Base-by-base conservation (phyloP, 805 yeast genomes). In the Barnettozyma salicaria region DNA sequence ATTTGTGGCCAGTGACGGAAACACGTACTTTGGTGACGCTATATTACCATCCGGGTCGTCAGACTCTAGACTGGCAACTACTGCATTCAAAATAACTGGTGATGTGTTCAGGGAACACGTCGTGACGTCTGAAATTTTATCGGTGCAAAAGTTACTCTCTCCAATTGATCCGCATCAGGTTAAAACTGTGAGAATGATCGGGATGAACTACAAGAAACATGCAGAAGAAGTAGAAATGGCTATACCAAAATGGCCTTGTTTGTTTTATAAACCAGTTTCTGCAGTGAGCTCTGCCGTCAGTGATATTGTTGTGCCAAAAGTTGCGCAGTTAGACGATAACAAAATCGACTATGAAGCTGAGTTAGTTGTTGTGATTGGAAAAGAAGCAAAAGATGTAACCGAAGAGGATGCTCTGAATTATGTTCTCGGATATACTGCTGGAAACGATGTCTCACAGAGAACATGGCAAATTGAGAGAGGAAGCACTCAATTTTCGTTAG, bases 381-480 rank as follows among this genome's bases (percentile, higher is more conserved):
- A 64, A 48, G 43, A 55, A 10, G 69, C 72, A 30, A 57, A 51
- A 35, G 61, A 70, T 41, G 72, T 74, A 13, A 30, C 60, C 16
- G 57, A 47, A 9, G 62, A 54, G 18, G 59, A 68, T 22, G 78
- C 76, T 5, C 52, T 63, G 32, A 56, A 62, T 34, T 63, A 72
- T 41, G 67, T 74, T 2, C 52, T 70, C 14, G 79, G 79, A 10
- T 73, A 69, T 49, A 49, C 73, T 5, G 64, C 65, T 18, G 78
- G 78, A 4, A 70, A 74, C 51, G 79, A 73, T 47, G 69, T 73
- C 12, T 68, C 75, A 12, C 74, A 70, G 45, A 57, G 79, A 32
- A 64, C 63, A 12, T 72, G 77, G 78, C 78, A 74, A 49, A 58
- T 62, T 32, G 60, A 65, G 36, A 58, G 66, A 25, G 74, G 75